phyloP scores from a whole-genome alignment of 306 rosid genomes.

The Purshia tridentata region DNA sequence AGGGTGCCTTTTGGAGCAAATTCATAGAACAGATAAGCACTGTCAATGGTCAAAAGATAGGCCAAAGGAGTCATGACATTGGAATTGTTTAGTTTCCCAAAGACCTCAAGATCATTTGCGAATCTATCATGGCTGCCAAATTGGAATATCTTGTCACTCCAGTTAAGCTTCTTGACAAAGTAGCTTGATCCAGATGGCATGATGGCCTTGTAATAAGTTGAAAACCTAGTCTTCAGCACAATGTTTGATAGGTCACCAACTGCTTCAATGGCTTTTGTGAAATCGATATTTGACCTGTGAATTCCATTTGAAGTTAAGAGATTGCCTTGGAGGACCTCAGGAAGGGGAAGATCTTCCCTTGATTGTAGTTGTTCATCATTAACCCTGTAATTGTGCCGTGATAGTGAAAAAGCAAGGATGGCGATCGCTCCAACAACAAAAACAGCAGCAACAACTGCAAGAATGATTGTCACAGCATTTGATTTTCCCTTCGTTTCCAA shows the following conservation, averaged over 20 bases:
- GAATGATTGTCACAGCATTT: constrained; percentile 34
- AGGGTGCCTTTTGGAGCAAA: constrained; percentile 70
- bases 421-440: constrained; percentile 39
- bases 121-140: constrained; percentile 56
- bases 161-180: constrained; percentile 78
- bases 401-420: constrained; percentile 36
- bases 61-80: constrained; percentile 92
- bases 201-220: constrained; percentile 67
- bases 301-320: constrained; percentile 60
- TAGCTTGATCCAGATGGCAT: constrained; percentile 78
- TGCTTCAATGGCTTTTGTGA: constrained; percentile 70
- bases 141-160: constrained; percentile 72
- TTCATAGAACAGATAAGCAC: constrained; percentile 67
- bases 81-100: constrained; percentile 82
- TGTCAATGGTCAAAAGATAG: constrained; percentile 59
- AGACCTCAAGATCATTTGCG: constrained; percentile 50
- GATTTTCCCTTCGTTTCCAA: constrained; percentile 32
- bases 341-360: constrained; percentile 37
- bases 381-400: constrained; percentile 46
- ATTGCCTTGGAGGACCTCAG: constrained; percentile 50
- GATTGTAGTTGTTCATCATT: constrained; percentile 41
- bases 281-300: constrained; percentile 71
- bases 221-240: constrained; percentile 71
- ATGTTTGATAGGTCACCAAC: constrained; percentile 56
- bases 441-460: constrained; percentile 51